phyloP scores from a whole-genome alignment of 768 basidiomycete species.

The Hirschioporus abietinus region DNA sequence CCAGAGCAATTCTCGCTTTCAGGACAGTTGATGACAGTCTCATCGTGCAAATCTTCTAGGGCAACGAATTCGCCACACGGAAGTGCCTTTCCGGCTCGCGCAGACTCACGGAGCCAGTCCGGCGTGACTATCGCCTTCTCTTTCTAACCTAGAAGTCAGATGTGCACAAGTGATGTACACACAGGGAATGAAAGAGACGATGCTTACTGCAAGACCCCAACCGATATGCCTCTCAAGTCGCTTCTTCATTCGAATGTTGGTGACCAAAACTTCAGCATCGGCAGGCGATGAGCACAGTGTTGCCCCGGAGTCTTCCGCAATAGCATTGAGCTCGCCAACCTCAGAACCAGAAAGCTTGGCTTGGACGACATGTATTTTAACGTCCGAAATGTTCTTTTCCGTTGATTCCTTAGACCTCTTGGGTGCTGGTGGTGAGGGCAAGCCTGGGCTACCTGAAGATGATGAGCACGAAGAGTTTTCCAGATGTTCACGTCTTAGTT shows the following conservation, averaged over 20 bases:
- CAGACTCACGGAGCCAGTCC: slow-evolving; percentile 62
- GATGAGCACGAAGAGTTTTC: too few species aligned
- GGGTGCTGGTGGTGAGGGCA: background rate
- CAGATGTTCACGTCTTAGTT: too few species aligned
- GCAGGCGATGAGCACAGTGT: slow-evolving; percentile 25
- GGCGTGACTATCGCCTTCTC: slow-evolving; percentile 65
- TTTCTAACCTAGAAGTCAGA: slow-evolving; percentile 34
- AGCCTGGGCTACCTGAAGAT: background rate
- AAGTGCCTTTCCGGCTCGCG: slow-evolving; percentile 35
- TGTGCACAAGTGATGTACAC: slow-evolving; percentile 2
- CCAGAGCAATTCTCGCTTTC: slow-evolving; percentile 24
- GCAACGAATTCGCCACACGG: slow-evolving; percentile 57
- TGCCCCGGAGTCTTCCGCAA: slow-evolving; percentile 19
- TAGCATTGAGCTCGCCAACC: slow-evolving; percentile 21
- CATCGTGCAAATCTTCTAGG: slow-evolving; percentile 42
- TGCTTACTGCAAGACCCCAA: slow-evolving; percentile 60
- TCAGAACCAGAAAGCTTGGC: slow-evolving; percentile 23
- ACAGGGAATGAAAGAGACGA: background rate
- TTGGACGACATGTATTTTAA: slow-evolving; percentile 26
- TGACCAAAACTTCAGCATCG: slow-evolving; percentile 62
- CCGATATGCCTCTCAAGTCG: slow-evolving; percentile 66
- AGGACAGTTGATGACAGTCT: slow-evolving; percentile 41
- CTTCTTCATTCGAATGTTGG: slow-evolving; percentile 57
- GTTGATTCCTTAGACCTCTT: background rate
- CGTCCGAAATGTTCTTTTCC: slow-evolving; percentile 4